These are phyloP conservation scores for Carex arenaria DNA, from an alignment of 202 grass and related monocot genomes.

Conservation along the genomic window DNA sequence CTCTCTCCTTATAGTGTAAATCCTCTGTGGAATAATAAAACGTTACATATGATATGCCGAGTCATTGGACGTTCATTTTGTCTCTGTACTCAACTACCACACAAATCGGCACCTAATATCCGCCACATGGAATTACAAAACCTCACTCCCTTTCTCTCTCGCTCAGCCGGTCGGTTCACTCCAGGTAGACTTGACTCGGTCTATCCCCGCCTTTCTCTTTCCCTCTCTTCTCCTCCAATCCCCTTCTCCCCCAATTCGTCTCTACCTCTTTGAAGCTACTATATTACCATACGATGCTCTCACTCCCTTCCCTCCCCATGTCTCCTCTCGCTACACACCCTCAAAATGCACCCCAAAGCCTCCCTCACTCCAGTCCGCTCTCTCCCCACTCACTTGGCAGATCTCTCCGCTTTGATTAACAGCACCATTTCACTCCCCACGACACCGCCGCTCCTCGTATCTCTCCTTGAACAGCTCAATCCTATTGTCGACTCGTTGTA, in stretches of 20 bases:
- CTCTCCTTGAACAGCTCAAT: conserved; percentile 7
- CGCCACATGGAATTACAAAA: not conserved
- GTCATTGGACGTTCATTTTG: not conserved
- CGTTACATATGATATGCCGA: not conserved
- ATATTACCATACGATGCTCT: not conserved
- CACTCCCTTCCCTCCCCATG: not conserved
- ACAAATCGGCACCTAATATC: not conserved
- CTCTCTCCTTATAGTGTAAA: not conserved
- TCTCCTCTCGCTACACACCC: not conserved
- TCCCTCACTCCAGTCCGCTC: not conserved
- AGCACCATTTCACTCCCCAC: not conserved
- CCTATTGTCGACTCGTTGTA: conserved; percentile 16
- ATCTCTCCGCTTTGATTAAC: conserved; percentile 7
- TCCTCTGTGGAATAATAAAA: not conserved
- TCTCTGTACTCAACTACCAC: not conserved
- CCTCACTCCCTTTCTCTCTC: conserved; percentile 7
- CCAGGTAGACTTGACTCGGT: conserved; percentile 42
- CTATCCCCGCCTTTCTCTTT: not conserved
- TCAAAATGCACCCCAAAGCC: not conserved
- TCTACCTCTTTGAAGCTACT: not conserved
- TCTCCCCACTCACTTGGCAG: not conserved
- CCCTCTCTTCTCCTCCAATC: not conserved
- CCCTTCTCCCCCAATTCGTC: not conserved
- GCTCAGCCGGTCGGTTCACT: conserved; percentile 14
- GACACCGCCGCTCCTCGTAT: not conserved